Evolutionary conservation across 1,284 basidiomycete genomes (phyloP), one percentile per base, ranked within the genome.

Genomic region (Rhodotorula sp.): DNA sequence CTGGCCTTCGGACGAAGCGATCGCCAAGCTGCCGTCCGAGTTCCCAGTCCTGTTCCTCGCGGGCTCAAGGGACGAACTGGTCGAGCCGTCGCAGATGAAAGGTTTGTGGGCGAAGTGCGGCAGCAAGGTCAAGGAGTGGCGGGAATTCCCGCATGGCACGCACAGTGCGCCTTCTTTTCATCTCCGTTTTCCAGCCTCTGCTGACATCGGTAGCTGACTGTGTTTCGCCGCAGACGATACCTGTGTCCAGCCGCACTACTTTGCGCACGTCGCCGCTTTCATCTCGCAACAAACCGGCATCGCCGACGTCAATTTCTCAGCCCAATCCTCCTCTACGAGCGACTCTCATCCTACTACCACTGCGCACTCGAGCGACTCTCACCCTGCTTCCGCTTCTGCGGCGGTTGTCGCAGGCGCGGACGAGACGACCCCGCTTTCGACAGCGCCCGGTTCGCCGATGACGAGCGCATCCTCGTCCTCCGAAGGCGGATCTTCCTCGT

Each of bases 1-100:
- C 79, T 98, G 95, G 95, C 69, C 72, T 0, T 76, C 75, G 12
- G 55, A 66, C 5, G n/a, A 19, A 5, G 28, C 28, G 57, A 70
- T 75, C 60, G 21, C 57, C 18, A 66, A 50, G 2, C 67, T 77
- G 6, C 72, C 72, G 8, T 79, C 84, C 7, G 83, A 83, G 2
- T 91, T 87, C 6, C 93, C 93, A 0, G 88, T 95, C n/a, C 85
- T 98, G 34, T 89, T 97, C 85, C 83, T 98, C 26, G 90, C 82
- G 0, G 95, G 95, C 6, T 80, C 83, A 60, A 82, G 82, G 64
- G 95, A 98, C 79, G 89, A 93, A 78, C 85, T 98, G 19, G 91
- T 98, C 0, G 93, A 93, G 2, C 87, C 85, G 16, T 82, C 85
- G 65, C 93, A 97, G 77, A 97, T 98, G 94, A 84, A 85, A 28